Evolutionary conservation across 163 green algal species (phyloP), one percentile per base, ranked within the genome.

Genomic region (Volvox carteri): DNA sequence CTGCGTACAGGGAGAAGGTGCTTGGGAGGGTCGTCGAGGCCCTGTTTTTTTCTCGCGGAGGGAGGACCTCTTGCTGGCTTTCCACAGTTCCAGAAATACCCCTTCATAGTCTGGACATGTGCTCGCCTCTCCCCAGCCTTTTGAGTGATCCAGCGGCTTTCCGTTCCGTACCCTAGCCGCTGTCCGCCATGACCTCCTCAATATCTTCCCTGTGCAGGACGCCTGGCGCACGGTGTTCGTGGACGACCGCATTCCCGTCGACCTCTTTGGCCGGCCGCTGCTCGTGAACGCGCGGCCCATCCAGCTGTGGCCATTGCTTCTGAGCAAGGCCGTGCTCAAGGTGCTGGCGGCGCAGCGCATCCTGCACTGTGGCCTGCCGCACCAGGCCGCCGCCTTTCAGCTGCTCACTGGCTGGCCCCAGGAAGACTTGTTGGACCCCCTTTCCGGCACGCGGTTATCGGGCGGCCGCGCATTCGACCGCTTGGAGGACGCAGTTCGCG

Each of bases 321-420:
- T 98, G 35, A 92, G 89, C 92, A 98, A 98, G 86, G 95, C 95
- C 12, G 68, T 97, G 46, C 90, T 97, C 73, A 98, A 97, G 92
- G 91, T 97, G 41, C 95, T 96, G 93, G 92, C 94, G 5, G 80
- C 89, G 2, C 94, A 94, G 56, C 86, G 93, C 79, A 87, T 95
- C 54, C 86, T 95, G 39, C 87, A 95, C 60, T 65, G 90, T 56
- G 52, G 35, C 16, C 85, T 94, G 62, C 92, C 92, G 48, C 84
- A 93, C 73, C 90, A 95, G 89, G 93, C 92, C 48, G 65, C 89
- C 18, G 89, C 84, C n/a, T 92, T 90, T 76, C 79, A 88, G 70
- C 93, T 95, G 95, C 92, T 98, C 62, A 98, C 95, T 16, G 93
- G 93, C 60, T 98, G 95, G 95, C 89, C 90, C 0, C 90, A 95